Evolutionary conservation across 2,329 filamentous ascomycete genomes (phyloP), one percentile per base, ranked within the genome.

Genomic region (Cordyceps javanica): DNA sequence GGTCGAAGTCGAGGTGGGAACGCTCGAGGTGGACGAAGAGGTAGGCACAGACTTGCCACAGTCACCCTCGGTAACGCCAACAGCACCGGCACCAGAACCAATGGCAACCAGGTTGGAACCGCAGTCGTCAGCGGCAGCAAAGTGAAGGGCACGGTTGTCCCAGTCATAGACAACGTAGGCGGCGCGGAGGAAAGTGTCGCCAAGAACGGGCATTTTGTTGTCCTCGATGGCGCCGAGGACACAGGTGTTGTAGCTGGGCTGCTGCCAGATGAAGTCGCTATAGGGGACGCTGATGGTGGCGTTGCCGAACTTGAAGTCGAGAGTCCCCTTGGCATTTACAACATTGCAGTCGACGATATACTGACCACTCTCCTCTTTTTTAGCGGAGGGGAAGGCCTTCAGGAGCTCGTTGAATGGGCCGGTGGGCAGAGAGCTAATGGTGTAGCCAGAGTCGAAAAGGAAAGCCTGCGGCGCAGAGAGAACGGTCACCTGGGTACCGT

Each of bases 361-460:
- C 45, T 77, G 74, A 9, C 74, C 76, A 3, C 72, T 64, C 28
- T 70, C 41, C 39, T 77, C 72, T 45, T 75, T 73, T 16, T 72
- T 68, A 39, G 80, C 77, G 55, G 74, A 75, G 8, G 70, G 70
- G 63, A 72, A 83, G 59, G 63, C 74, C 66, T 53, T 69, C 58
- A 65, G 72, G 34, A 85, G 71, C 32, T 69, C 63, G 28, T 70
- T 61, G 59, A 82, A 78, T 59, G 88, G 69, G 32, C 73, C 66
- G 59, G 81, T 72, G 3, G 88, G 88, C 2, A 91, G 77, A 61
- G 86, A 83, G 68, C 82, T 87, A 57, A 89, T 73, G 42, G 83
- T 87, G 60, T 82, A 86, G 58, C 88, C 88, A 14, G 82, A 86
- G 70, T 89, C 86, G 26, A 89, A 76, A 26, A 87, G 76, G 14